Percentiles rank a stretch among this genome's conserved stretches.
phyloP scores from a whole-genome alignment of 2,329 filamentous ascomycete genomes.

The Diaporthe ampelina region DNA sequence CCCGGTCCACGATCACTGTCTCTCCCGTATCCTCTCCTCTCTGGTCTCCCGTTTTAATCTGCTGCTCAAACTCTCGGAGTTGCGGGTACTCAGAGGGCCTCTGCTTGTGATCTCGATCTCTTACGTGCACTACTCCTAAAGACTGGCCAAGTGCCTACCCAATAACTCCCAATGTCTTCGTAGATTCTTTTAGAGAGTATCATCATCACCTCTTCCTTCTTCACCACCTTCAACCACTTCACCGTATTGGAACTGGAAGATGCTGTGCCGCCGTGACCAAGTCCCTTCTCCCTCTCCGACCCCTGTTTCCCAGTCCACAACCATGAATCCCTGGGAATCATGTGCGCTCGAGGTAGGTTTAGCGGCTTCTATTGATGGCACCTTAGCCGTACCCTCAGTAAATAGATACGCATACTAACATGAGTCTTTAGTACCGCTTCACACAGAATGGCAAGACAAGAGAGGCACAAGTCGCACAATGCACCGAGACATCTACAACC shows the following conservation, averaged over 20 bases:
- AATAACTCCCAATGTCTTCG: conserved; percentile 2
- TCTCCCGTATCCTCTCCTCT: not conserved
- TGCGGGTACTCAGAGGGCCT: not conserved
- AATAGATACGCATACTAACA: conserved; percentile 8
- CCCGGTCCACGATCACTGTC: not conserved
- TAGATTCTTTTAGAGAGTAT: not conserved
- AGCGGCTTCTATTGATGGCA: not conserved
- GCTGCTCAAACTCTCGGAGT: conserved; percentile 1
- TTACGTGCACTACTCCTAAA: conserved; percentile 44
- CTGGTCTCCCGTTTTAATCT: not conserved
- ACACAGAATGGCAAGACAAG: conserved; percentile 31
- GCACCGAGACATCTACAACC: conserved; percentile 38
- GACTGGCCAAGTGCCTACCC: conserved; percentile 18
- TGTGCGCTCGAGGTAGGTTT: conserved; percentile 53
- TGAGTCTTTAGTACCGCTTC: conserved; percentile 36
- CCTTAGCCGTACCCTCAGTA: not conserved
- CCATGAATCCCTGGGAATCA: conserved; percentile 54
- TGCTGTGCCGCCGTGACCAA: not conserved
- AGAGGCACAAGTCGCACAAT: conserved; percentile 38
- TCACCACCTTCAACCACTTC: too few species aligned
- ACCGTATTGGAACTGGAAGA: not conserved
- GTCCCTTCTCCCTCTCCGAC: not conserved
- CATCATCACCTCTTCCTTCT: too few species aligned
- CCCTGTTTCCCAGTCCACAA: conserved; percentile 21
- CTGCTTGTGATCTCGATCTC: conserved; percentile 39